Base-by-base conservation (phyloP, 805 yeast genomes). In the Metschnikowia continentalis region DNA sequence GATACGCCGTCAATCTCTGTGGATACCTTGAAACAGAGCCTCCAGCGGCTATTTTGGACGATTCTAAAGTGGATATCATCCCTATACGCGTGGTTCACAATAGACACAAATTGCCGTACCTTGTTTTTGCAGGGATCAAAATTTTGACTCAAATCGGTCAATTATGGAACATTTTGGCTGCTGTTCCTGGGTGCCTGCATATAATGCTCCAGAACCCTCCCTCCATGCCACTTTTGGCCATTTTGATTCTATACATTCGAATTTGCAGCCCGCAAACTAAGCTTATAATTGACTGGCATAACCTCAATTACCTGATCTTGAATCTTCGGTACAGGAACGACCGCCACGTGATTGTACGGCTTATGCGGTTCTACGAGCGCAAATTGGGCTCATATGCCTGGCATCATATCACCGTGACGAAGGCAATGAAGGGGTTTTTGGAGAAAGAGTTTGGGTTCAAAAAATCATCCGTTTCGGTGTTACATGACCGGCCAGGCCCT, bases 251-350 rank as follows among this genome's bases (percentile, higher is more conserved):
- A 1, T 82, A 79, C 62, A 78, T 80, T 51, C 66, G 71, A 42
- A 35, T 80, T 15, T 67, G 74, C 52, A 67, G 81, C 40, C 77
- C 80, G 11, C 76, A 82, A 2, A 74, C 91, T 4, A 76, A 78
- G 61, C 67, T 92, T 22, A 77, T 94, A 19, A 80, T 94, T 45
- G 99, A 94, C 68, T 94, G 99, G 99, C 99, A 94, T 68, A 94
- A 94, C 67, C 74, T 94, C 59, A 96, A 95, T 38, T 92, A 81
- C 66, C 80, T 96, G 1, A 88, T 94, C 26, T 68, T 94, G 51
- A 84, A 86, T 48, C 64, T 92, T 61, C 82, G 82, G 58, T 81
- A 82, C 57, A 62, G 75, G 4, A 76, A 76, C 49, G 64, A 68
- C 46, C 69, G 67, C 33, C 88, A 88, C 62, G 83, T 86, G 0